Conservation (phyloP, 1,284 basidiomycete genomes). For the Tylopilus orsonianus region DNA sequence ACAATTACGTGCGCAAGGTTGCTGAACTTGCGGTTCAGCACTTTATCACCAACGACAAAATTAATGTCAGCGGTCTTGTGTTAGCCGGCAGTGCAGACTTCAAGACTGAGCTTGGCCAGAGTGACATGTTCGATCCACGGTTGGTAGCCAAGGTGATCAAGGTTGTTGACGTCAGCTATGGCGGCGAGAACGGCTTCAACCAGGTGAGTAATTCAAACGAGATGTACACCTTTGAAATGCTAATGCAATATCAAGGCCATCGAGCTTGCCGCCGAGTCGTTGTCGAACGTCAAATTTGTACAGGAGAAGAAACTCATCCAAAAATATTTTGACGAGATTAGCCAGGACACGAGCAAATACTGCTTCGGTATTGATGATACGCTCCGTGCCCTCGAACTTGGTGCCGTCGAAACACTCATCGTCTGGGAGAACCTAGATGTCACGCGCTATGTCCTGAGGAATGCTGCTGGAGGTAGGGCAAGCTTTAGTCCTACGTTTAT, state of each 20-base stretch:
- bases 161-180: slow-evolving; percentile 98
- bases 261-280: slow-evolving; percentile 92
- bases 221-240: neutral
- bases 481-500: neutral
- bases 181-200: slow-evolving; percentile 99
- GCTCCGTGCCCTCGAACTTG: slow-evolving; percentile 94
- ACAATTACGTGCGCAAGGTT: slow-evolving; percentile 99
- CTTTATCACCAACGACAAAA: slow-evolving; percentile 97
- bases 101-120: slow-evolving; percentile 96
- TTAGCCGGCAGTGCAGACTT: slow-evolving; percentile 98
- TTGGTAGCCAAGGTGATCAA: slow-evolving; percentile 92
- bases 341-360: slow-evolving; percentile 95
- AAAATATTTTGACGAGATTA: slow-evolving; percentile 99
- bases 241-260: slow-evolving; percentile 69
- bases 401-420: slow-evolving; percentile 95
- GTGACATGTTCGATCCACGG: slow-evolving; percentile 94
- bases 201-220: slow-evolving; percentile 52
- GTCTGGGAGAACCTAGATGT: slow-evolving; percentile 98
- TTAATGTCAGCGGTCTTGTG: slow-evolving; percentile 97
- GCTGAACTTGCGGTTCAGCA: slow-evolving; percentile 97
- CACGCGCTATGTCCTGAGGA: slow-evolving; percentile 82
- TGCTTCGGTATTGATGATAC: slow-evolving; percentile 99
- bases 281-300: slow-evolving; percentile 98
- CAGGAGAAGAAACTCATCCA: slow-evolving; percentile 99
- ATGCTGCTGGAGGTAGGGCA: slow-evolving; percentile 80